A percentile compares a stretch with the other conserved stretches of the same genome.
Conservation (phyloP, 768 basidiomycete species). For the Neoboletus magnificus region DNA sequence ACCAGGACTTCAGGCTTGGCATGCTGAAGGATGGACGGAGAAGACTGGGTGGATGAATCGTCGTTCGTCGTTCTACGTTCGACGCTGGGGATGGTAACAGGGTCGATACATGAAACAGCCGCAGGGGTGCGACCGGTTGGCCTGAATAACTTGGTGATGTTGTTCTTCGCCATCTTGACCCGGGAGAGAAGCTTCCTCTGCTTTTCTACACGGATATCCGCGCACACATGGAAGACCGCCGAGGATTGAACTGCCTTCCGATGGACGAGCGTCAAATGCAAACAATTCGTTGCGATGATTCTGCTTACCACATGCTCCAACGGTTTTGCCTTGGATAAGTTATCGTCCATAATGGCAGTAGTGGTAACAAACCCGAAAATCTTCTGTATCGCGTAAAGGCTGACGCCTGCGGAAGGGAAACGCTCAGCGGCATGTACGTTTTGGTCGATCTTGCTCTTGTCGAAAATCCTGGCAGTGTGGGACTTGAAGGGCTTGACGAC, state of each 20-base stretch:
- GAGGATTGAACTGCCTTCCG: background rate
- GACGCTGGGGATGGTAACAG: background rate
- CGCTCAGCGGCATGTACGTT: background rate
- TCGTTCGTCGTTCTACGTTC: background rate
- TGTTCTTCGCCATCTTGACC: constrained; percentile 11
- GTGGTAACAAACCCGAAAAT: constrained; percentile 6
- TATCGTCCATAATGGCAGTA: background rate
- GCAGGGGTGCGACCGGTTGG: background rate
- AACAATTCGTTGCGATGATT: background rate
- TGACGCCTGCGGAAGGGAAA: background rate
- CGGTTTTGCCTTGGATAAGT: background rate
- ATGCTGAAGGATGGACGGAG: background rate
- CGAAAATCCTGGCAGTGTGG: constrained; percentile 1
- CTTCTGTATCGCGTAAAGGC: background rate
- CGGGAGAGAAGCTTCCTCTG: constrained; percentile 10
- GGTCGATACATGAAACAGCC: background rate
- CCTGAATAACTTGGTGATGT: constrained; percentile 17
- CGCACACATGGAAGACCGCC: background rate
- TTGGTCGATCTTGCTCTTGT: constrained; percentile 1
- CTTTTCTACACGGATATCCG: background rate
- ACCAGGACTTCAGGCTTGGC: background rate
- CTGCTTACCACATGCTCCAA: constrained; percentile 7
- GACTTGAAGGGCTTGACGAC: constrained; percentile 13
- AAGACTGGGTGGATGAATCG: background rate
- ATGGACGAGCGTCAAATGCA: background rate